A percentile compares a stretch with the other conserved stretches of the same genome.
Evolutionary conservation across 1,284 basidiomycete genomes (phyloP).

Genomic region (Kwoniella shivajii): DNA sequence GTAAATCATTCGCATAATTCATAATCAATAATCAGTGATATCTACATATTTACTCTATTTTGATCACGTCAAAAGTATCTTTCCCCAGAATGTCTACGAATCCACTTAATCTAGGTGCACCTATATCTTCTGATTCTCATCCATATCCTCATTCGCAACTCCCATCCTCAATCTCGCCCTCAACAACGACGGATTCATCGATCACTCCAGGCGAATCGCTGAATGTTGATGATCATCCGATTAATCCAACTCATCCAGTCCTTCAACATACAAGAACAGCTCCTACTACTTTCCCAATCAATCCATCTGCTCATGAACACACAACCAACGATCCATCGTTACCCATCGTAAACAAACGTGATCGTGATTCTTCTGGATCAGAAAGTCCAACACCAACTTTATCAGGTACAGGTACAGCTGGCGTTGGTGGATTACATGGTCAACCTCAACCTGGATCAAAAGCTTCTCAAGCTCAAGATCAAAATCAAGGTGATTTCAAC

Average conservation of each 20-base stretch:
- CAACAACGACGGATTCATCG: too few species aligned
- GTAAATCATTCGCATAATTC: too few species aligned
- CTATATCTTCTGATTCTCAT: constrained; percentile 6
- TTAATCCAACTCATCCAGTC: neutral
- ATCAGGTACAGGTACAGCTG: neutral
- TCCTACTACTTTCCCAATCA: constrained; percentile 23
- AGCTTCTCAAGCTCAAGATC: neutral
- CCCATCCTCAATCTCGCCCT: too few species aligned
- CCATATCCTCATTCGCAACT: neutral
- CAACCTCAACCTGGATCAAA: constrained; percentile 23
- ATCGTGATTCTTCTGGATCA: neutral
- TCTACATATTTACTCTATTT: neutral
- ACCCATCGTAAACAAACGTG: neutral
- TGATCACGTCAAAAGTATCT: neutral
- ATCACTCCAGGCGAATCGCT: neutral
- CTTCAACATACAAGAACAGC: constrained; percentile 23
- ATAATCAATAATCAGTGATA: neutral
- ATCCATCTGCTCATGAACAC: constrained; percentile 9
- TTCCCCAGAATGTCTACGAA: constrained; percentile 12
- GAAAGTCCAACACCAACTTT: constrained; percentile 26
- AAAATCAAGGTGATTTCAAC: neutral
- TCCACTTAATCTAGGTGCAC: constrained; percentile 17
- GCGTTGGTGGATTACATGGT: constrained; percentile 21
- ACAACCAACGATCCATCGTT: neutral
- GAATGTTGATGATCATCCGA: neutral